These are phyloP conservation scores for Dictyostelium brefeldianum DNA, from an alignment of 78 protist species.

Conservation along the genomic window DNA sequence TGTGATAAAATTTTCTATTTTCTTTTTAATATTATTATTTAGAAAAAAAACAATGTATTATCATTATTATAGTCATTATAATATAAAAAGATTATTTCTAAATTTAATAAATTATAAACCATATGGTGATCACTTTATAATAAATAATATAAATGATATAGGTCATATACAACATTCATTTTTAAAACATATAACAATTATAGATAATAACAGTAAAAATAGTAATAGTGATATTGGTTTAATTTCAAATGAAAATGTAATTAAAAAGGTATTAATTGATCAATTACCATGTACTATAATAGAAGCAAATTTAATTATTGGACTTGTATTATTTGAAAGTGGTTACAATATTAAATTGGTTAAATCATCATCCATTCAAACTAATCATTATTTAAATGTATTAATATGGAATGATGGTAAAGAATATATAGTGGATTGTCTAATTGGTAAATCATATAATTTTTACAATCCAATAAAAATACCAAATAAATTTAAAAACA, in stretches of 20 bases:
- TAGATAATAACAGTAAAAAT: not conserved
- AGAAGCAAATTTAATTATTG: not conserved
- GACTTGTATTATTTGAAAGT: not conserved
- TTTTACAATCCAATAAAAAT: not conserved
- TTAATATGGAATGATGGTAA: not conserved
- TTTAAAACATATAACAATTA: not conserved
- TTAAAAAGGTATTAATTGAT: not conserved
- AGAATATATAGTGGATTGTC: not conserved
- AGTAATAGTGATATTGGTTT: no score
- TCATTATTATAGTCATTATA: not conserved
- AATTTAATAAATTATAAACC: not conserved
- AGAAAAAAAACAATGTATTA: not conserved
- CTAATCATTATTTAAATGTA: not conserved
- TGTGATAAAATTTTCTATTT: not conserved
- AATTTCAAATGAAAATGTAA: not conserved
- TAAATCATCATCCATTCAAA: not conserved
- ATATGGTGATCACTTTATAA: not conserved
- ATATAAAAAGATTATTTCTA: not conserved
- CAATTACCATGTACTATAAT: not conserved
- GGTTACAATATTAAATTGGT: not conserved
- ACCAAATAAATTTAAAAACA: not conserved
- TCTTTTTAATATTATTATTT: not conserved
- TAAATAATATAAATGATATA: not conserved
- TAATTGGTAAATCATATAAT: not conserved
- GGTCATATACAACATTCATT: not conserved